Evolutionary conservation across 208 protist genomes (phyloP), one percentile per base, ranked within the genome.

Genomic region (Acanthamoeba culbertsoni): DNA sequence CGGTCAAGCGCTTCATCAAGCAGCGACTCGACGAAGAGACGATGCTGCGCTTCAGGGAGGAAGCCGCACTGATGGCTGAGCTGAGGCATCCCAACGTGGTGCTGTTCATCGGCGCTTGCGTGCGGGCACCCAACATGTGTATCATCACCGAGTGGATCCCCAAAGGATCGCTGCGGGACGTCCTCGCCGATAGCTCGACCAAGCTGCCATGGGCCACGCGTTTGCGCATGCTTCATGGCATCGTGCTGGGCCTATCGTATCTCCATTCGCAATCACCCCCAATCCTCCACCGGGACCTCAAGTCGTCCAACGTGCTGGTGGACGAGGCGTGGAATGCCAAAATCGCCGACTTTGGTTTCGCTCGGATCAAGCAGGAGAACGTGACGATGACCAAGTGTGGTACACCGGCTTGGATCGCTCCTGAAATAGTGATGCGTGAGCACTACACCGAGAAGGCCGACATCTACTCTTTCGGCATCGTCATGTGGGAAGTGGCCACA

Each of bases 271-370:
- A n/a, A 23, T 23, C 7, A 8, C n/a, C 63, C 12, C 12, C 20
- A 8, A 75, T 75, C 63, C 12, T 75, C 63, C 63, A 75, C 63
- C n/a, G 63, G 10, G 63, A 75, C 63, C 63, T 75, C 31, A 75
- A 75, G 63, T 23, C 63, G 31, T 75, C 63, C 10, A 75, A 75
- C 35, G 12, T 75, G 63, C 63, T 75, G 12, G 6, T 95, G 12
- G 65, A n/a, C n/a, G 35, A 95, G 57, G 8, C 95, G 7, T 33
- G 63, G 26, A 89, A 95, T 28, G 91, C 94, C 28, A 95, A 95
- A n/a, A 33, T 95, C 6, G 91, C 65, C 37, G 35, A 95, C n/a
- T 95, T 95, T 89, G 86, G 94, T 28, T 89, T 89, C 10, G 94
- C 71, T 10, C 95, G 79, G 37, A 55, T 84, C 33, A 73, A 28